Evolutionary conservation across 1,284 basidiomycete species (phyloP), one percentile per base, ranked within the genome.

Genomic region (Ceratobasidium sp.): DNA sequence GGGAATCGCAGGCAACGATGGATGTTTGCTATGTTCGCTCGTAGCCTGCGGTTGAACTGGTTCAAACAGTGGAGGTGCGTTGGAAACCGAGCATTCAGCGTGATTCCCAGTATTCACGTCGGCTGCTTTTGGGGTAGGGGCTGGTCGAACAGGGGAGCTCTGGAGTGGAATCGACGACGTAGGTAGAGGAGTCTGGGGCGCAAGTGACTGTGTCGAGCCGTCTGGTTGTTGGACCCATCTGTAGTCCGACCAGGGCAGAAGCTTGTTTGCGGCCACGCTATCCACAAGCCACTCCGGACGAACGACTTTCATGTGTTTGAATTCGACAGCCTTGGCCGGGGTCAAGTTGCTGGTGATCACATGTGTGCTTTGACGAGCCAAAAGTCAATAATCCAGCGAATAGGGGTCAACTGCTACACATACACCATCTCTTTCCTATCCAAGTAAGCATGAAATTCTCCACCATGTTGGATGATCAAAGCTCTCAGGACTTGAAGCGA

Each of bases 271-370:
- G 76, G 89, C 85, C 37, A 89, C 89, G 79, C 93, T 95, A 40
- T 96, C 89, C 11, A 92, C 85, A 8, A 99, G 87, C 96, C 97
- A 99, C 77, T 92, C 91, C 0, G 96, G 95, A 46, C 86, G 87
- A 40, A 94, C 95, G 13, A 98, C 92, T 81, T 95, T 97, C 90
- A 97, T 93, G 69, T 91, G 84, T 81, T 92, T 89, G 83, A 97
- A 98, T 80, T 98, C 96, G 62, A 89, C 89, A 64, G 95, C 88
- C 84, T 99, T 99, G 70, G 91, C 91, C 0, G 95, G 91, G 0
- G 97, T 98, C 44, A 99, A 88, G 29, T 94, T 92, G 76, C 92
- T 93, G 0, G 97, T 97, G 75, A 99, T 87, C 79, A 99, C 92
- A 82, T 97, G 95, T 0, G 95, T 96, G 52, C 93, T 94, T 79